phyloP scores from a whole-genome alignment of 1,284 basidiomycete genomes.

The Apiotrichum gamsii region DNA sequence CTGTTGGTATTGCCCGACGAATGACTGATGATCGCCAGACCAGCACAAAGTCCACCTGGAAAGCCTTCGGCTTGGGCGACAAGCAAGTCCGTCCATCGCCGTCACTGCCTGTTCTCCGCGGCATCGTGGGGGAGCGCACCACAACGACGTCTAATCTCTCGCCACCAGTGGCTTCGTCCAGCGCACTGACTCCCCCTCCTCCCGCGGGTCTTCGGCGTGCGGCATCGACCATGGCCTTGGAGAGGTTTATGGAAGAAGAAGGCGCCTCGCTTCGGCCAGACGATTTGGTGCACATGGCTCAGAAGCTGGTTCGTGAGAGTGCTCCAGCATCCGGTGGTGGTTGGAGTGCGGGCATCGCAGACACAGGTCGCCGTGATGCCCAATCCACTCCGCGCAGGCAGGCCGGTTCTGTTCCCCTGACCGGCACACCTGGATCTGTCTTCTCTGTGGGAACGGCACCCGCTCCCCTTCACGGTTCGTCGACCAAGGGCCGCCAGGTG shows the following conservation, averaged over 20 bases:
- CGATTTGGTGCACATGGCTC: constrained; percentile 31
- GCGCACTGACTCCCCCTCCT: not conserved
- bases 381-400: not conserved
- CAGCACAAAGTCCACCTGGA: constrained; percentile 8
- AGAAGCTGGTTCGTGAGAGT: constrained; percentile 27
- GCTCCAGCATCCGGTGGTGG: no score
- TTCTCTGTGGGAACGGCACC: no score
- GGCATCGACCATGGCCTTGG: constrained; percentile 22
- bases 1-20: no score
- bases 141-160: not conserved
- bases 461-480: not conserved
- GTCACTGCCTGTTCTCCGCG: constrained; percentile 4
- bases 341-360: constrained; percentile 21
- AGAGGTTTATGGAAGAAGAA: constrained; percentile 33
- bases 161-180: not conserved
- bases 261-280: constrained; percentile 23
- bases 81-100: constrained; percentile 6
- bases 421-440: constrained; percentile 19
- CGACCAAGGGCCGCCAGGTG: constrained; percentile 4
- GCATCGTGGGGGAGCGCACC: no score
- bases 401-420: not conserved
- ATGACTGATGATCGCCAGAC: not conserved
- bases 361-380: not conserved
- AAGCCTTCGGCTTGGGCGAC: constrained; percentile 2
- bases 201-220: not conserved